phyloP scores from a whole-genome alignment of 163 green algal genomes.

The Chlorella variabilis region DNA sequence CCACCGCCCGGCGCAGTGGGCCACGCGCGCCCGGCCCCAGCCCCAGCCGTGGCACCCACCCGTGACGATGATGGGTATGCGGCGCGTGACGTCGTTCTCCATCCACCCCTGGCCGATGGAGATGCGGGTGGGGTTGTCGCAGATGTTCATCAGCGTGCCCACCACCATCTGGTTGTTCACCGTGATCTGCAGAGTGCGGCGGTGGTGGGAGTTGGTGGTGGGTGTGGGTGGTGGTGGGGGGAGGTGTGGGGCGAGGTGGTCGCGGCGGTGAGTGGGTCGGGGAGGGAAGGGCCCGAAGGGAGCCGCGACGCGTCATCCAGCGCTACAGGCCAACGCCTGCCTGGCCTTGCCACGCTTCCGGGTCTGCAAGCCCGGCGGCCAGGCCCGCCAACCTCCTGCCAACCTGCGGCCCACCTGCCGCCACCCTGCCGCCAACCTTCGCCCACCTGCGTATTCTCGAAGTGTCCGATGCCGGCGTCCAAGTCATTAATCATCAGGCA shows the following conservation, averaged over 20 bases:
- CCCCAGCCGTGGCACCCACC: not conserved
- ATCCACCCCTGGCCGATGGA: constrained; percentile 72
- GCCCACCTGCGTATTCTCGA: constrained; percentile 48
- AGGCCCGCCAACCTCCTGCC: too few relatives aligned
- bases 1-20: too few relatives aligned
- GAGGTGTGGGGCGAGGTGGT: not conserved
- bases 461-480: constrained; percentile 76
- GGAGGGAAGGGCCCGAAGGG: too few relatives aligned
- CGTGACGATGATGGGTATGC: constrained; percentile 92
- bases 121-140: constrained; percentile 87
- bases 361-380: too few relatives aligned
- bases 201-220: not conserved
- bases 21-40: too few relatives aligned
- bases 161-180: constrained; percentile 97
- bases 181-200: constrained; percentile 35
- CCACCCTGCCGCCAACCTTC: not conserved
- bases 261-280: too few relatives aligned
- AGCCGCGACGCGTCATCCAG: too few relatives aligned
- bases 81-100: constrained; percentile 39
- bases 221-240: not conserved
- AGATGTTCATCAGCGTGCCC: constrained; percentile 93
- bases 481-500: constrained; percentile 95
- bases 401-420: too few relatives aligned
- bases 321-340: too few relatives aligned
- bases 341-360: too few relatives aligned